These are phyloP conservation scores for Trichosporon sp. DNA, from an alignment of 1,284 basidiomycete genomes.

Conservation along the genomic window DNA sequence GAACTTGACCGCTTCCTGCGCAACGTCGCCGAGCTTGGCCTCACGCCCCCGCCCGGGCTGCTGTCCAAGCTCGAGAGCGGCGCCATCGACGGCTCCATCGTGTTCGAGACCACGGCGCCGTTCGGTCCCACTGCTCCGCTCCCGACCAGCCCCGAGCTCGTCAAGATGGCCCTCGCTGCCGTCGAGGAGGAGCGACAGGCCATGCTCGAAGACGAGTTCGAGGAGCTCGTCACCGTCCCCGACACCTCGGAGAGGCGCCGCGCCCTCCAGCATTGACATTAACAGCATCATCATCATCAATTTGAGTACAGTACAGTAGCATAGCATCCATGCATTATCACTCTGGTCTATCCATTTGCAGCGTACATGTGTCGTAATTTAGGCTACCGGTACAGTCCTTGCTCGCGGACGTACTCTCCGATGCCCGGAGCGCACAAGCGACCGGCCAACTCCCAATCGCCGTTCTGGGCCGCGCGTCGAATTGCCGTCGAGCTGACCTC, in stretches of 20 bases:
- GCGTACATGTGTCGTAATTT: background rate
- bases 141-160: slow-evolving; percentile 1
- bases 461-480: slow-evolving; percentile 53
- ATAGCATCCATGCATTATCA: slow-evolving; percentile 2
- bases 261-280: background rate
- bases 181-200: background rate
- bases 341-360: background rate
- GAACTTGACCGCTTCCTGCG: background rate
- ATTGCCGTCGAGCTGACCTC: slow-evolving; percentile 70
- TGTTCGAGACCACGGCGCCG: background rate
- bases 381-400: slow-evolving; percentile 13
- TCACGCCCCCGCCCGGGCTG: slow-evolving; percentile 11
- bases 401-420: slow-evolving; percentile 10
- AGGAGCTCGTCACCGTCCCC: background rate
- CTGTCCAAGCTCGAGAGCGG: slow-evolving; percentile 7
- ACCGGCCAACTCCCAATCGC: background rate
- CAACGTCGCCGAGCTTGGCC: slow-evolving; percentile 14
- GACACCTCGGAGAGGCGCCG: background rate
- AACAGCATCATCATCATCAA: background rate
- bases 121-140: background rate
- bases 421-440: slow-evolving; percentile 9
- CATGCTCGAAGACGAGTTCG: background rate
- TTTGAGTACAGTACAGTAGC: background rate
- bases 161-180: background rate
- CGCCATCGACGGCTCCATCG: background rate